Evolutionary conservation across 2,329 filamentous ascomycete species (phyloP).

Genomic region (Colletotrichum paranaense): DNA sequence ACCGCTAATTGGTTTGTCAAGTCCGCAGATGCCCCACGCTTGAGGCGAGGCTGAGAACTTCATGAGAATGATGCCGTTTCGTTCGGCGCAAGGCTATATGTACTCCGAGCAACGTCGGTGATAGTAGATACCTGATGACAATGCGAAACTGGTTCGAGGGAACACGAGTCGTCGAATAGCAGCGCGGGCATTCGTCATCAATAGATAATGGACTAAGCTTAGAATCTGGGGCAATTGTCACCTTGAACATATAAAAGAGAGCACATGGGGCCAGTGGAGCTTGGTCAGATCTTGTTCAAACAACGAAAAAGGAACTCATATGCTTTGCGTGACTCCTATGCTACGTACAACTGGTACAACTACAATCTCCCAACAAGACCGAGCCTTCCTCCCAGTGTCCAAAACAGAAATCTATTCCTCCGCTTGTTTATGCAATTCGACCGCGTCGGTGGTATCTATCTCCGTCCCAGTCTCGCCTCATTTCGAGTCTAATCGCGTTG

Average conservation of each 20-base stretch:
- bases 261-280: background rate
- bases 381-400: conserved; percentile 29
- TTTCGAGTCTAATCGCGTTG: conserved; percentile 22
- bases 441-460: conserved; percentile 29
- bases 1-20: background rate
- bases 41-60: background rate
- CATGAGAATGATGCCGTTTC: background rate
- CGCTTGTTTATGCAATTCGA: conserved; percentile 32
- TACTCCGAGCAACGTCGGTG: background rate
- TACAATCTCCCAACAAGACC: conserved; percentile 36
- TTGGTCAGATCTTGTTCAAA: background rate
- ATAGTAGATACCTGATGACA: background rate
- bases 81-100: background rate
- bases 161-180: background rate
- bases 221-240: background rate
- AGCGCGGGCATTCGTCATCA: background rate
- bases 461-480: conserved; percentile 18
- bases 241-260: background rate
- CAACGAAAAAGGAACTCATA: conserved; percentile 36
- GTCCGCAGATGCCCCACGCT: background rate
- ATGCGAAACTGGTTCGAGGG: background rate
- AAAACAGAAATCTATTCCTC: conserved; percentile 32
- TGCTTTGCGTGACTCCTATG: conserved; percentile 39
- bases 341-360: conserved; percentile 38
- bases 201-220: background rate